phyloP scores from a whole-genome alignment of 768 basidiomycete genomes.

The Amanita phalloides region DNA sequence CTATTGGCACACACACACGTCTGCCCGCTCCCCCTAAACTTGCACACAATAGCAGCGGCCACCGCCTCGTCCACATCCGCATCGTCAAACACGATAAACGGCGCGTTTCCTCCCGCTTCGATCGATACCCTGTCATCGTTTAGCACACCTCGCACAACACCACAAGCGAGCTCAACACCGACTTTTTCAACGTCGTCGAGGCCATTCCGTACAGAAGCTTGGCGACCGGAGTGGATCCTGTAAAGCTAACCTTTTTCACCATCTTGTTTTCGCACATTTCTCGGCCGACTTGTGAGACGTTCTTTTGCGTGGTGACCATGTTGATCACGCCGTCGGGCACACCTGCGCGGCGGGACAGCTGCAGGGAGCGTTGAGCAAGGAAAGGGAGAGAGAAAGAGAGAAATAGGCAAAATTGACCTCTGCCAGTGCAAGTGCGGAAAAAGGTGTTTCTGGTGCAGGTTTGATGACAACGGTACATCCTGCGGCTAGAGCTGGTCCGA shows the following conservation, averaged over 20 bases:
- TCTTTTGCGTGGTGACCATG: slow-evolving; percentile 79
- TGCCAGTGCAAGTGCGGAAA: slow-evolving; percentile 82
- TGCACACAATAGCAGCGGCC: slow-evolving; percentile 58
- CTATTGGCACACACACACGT: slow-evolving; percentile 86
- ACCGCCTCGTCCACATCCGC: slow-evolving; percentile 91
- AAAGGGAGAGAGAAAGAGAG: no score
- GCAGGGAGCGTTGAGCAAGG: background rate
- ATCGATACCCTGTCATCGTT: slow-evolving; percentile 40
- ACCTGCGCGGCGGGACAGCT: slow-evolving; percentile 85
- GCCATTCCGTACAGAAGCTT: slow-evolving; percentile 67
- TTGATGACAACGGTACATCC: slow-evolving; percentile 97
- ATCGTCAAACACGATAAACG: slow-evolving; percentile 96
- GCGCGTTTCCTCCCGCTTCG: slow-evolving; percentile 91
- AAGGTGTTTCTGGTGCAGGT: slow-evolving; percentile 91
- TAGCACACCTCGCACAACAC: background rate
- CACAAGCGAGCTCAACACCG: slow-evolving; percentile 9
- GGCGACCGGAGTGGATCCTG: slow-evolving; percentile 77
- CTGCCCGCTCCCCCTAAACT: slow-evolving; percentile 76
- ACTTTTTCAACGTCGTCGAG: slow-evolving; percentile 78
- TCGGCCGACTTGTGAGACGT: slow-evolving; percentile 79
- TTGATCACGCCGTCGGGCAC: slow-evolving; percentile 94
- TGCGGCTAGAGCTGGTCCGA: slow-evolving; percentile 83
- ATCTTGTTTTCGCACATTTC: slow-evolving; percentile 86
- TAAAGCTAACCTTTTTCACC: slow-evolving; percentile 88
- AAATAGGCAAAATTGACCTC: slow-evolving; percentile 40